Evolutionary conservation across 2,329 filamentous ascomycete species (phyloP).

Genomic region (Aspergillus pseudonomiae): DNA sequence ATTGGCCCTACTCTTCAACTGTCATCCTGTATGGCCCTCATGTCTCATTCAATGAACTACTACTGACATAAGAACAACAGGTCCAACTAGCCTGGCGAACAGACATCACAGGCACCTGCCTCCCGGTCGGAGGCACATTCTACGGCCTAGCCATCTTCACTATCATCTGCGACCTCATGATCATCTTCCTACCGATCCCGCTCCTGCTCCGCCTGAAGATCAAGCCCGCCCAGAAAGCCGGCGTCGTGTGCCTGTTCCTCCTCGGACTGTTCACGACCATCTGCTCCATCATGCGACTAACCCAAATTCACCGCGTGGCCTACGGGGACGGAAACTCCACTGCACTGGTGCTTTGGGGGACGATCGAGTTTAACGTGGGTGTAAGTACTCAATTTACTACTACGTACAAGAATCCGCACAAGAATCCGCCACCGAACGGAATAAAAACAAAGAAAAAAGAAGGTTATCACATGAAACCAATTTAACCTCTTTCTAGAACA

Average conservation of each 20-base stretch:
- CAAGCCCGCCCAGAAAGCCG: slow-evolving; percentile 51
- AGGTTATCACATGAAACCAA: not conserved
- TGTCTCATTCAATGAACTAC: not conserved
- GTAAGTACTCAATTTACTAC: slow-evolving; percentile 34
- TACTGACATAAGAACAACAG: not conserved
- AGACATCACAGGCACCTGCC: slow-evolving; percentile 45
- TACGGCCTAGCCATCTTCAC: slow-evolving; percentile 57
- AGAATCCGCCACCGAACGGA: no score
- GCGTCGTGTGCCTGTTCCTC: slow-evolving; percentile 56
- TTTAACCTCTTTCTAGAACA: slow-evolving; percentile 27
- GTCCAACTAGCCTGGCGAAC: not conserved
- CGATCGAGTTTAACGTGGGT: slow-evolving; percentile 61
- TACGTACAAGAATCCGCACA: not conserved
- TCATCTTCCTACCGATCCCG: slow-evolving; percentile 56
- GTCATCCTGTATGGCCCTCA: not conserved
- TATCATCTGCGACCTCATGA: slow-evolving; percentile 55
- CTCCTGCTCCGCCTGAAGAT: slow-evolving; percentile 55
- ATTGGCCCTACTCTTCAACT: not conserved
- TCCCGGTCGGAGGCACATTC: slow-evolving; percentile 53
- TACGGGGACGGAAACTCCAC: slow-evolving; percentile 58
- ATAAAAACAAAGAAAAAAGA: not conserved
- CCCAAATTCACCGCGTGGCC: slow-evolving; percentile 55
- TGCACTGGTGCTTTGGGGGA: slow-evolving; percentile 60
- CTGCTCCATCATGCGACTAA: slow-evolving; percentile 57
- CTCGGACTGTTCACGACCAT: slow-evolving; percentile 59